These are phyloP conservation scores for Dactylellina drechsleri DNA, from an alignment of 2,329 filamentous ascomycete genomes.

Conservation along the genomic window DNA sequence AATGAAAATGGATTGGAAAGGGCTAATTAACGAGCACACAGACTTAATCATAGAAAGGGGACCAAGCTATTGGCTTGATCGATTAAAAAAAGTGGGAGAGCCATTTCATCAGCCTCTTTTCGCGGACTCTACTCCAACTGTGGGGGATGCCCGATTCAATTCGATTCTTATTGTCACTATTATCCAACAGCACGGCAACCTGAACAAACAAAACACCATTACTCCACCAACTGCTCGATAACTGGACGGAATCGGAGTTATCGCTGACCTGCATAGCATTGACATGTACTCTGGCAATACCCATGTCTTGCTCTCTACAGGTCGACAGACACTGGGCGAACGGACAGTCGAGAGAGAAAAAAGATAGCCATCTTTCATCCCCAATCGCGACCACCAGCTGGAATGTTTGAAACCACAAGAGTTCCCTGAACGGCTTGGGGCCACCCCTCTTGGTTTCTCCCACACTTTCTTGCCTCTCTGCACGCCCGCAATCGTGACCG, in stretches of 20 bases:
- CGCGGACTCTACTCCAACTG: slow-evolving; percentile 29
- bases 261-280: no score
- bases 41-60: no score
- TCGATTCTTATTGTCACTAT: slow-evolving; percentile 5
- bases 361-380: slow-evolving; percentile 33
- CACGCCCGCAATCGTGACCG: slow-evolving; percentile 36
- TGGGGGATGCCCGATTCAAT: slow-evolving; percentile 49
- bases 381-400: slow-evolving; percentile 31
- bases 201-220: neutral
- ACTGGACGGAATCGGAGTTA: no score
- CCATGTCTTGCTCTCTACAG: no score
- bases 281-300: neutral
- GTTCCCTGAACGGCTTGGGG: slow-evolving; percentile 41
- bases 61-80: no score
- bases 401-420: slow-evolving; percentile 52
- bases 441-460: slow-evolving; percentile 1
- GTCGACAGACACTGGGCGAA: neutral
- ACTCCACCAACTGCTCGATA: no score
- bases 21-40: slow-evolving; percentile 2
- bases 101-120: slow-evolving; percentile 42
- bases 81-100: slow-evolving; percentile 16
- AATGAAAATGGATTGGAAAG: slow-evolving; percentile 40
- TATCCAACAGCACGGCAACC: slow-evolving; percentile 30
- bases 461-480: neutral
- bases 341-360: neutral